Evolutionary conservation across 768 basidiomycete species (phyloP).

Genomic region (Pholiota microspora): DNA sequence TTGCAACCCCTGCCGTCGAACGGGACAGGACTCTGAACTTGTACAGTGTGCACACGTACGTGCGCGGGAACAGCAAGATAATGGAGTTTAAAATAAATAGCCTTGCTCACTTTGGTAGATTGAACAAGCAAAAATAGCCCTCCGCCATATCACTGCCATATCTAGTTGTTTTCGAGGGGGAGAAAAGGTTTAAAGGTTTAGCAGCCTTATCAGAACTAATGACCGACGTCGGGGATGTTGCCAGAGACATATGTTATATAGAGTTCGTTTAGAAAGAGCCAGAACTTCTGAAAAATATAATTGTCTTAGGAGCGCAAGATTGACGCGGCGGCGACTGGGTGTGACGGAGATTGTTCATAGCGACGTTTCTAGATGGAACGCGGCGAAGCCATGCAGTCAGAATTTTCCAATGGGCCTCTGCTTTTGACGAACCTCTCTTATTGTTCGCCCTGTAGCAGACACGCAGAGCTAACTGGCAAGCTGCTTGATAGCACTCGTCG

Average conservation of each 20-base stretch:
- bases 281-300: neutral
- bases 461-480: neutral
- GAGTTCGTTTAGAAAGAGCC: neutral
- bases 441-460: neutral
- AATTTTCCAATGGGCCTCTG: neutral
- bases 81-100: neutral
- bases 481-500: neutral
- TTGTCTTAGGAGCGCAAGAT: neutral
- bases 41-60: neutral
- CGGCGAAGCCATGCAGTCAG: neutral
- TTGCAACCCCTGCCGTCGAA: neutral
- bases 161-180: no score
- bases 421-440: neutral
- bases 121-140: neutral
- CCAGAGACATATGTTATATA: no score
- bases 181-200: neutral
- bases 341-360: neutral
- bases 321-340: neutral
- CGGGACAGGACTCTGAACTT: neutral
- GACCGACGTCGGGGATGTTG: neutral
- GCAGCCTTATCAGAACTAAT: neutral
- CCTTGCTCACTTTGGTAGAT: neutral
- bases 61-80: neutral
- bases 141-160: no score
- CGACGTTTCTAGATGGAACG: neutral